Base-by-base conservation (phyloP, 1,139 yeast genomes). In the Debaryomyces udenii region DNA sequence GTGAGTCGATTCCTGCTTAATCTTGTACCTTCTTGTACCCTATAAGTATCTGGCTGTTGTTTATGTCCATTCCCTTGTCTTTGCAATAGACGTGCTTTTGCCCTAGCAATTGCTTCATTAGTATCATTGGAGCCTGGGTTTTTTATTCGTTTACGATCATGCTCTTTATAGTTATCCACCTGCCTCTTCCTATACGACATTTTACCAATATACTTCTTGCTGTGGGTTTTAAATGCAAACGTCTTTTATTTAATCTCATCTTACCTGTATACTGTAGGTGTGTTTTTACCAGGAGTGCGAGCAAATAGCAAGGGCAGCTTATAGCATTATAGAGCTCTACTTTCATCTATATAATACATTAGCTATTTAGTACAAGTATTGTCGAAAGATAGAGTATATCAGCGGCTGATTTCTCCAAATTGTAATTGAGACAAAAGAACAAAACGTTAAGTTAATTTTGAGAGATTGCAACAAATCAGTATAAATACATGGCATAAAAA, bases 11-110 rank as follows among this genome's bases (percentile, higher is more conserved):
- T 13, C 20, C 24, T 39, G 39, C 17, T 6, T 16, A 26, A 28
- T 15, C 31, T 34, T 27, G 15, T 22, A 7, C 22, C 7, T 13
- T 35, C 17, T 10, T 11, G 13, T 6, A 30, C 5, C 9, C 26
- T 18, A 29, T 29, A 9, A 27, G 3, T 38, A 14, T 26, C 13
- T 18, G 14, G n/a, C n/a, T 20, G 27, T 2, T 14, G 11, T n/a
- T 9, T 31, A 14, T 14, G 27, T 14, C 20, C 23, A 11, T 41
- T 20, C 27, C 27, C 31, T 17, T 31, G 23, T 23, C 24, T 40
- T 9, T 33, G 35, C 4, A 43, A 31, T 24, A 46, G 23, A 24
- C 48, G 35, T 27, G 39, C 42, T 26, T 44, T 44, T 14, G 48
- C 46, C 17, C 38, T 39, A 9, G 43, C 39, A 16, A 34, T 34